These are phyloP conservation scores for Penicillium psychrosexuale DNA, from an alignment of 2,329 filamentous ascomycete species.

Conservation along the genomic window DNA sequence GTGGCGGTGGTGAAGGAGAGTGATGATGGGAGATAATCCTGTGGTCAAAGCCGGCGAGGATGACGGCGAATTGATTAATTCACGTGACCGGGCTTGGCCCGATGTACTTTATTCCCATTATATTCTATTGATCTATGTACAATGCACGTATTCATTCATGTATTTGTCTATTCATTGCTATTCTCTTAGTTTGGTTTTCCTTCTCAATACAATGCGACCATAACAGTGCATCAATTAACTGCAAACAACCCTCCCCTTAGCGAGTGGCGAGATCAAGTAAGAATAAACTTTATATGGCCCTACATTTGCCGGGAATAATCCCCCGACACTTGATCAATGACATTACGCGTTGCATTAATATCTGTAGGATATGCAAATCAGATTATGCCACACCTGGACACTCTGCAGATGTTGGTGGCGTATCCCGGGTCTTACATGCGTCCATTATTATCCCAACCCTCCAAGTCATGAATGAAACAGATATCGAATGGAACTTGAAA, in stretches of 20 bases:
- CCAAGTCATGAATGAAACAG: background rate
- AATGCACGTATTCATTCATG: background rate
- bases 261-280: background rate
- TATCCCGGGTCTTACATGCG: background rate
- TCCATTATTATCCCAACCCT: background rate
- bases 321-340: background rate
- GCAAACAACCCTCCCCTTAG: background rate
- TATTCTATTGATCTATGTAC: background rate
- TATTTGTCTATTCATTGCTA: background rate
- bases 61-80: constrained; percentile 8
- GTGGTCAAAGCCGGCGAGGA: constrained; percentile 19
- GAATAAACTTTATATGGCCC: background rate
- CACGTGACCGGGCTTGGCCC: constrained; percentile 11
- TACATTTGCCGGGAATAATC: background rate
- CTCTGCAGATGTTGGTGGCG: background rate
- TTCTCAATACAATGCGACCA: background rate
- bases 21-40: constrained; percentile 18
- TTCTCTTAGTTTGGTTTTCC: background rate
- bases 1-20: constrained; percentile 15
- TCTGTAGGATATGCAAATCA: background rate
- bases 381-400: background rate
- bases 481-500: background rate
- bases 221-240: background rate
- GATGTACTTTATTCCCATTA: constrained; percentile 4
- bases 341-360: background rate